Base-by-base conservation (phyloP, 345 rosid species). In the Raphanus raphanistrum region DNA sequence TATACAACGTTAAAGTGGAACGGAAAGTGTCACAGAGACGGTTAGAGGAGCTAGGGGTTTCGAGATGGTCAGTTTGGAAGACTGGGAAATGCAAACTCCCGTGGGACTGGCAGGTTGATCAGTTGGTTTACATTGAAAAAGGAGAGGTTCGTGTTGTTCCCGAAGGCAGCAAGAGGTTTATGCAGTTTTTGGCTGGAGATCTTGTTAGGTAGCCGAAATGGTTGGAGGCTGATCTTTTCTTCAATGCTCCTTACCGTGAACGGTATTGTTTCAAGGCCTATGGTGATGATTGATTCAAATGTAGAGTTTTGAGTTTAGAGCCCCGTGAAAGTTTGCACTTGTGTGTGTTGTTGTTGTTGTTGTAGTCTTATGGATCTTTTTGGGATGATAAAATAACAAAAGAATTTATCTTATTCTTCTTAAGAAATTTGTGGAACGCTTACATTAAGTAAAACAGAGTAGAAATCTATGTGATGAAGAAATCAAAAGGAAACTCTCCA, bases 101-200 rank as follows among this genome's bases (percentile, higher is more conserved):
- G 0, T 90, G 97, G 94, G 97, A 92, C 74, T 94, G 97, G 98
- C 97, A 92, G 70, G 97, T 86, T 54, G 97, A 94, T 75, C 98
- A 90, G 87, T 69, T 92, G 77, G 98, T 94, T 66, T 94, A 92
- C 81, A 86, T 94, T 0, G 97, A 94, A 85, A 97, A 94, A 87
- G 98, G 97, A 6, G 98, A 94, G 76, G 98, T 92, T 45, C 88
- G 93, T 43, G 97, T 94, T 7, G 97, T 90, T 27, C 97, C 98
- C 0, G 91, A 92, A 83, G 97, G 97, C 26, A 87, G 97, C 66
- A 65, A 85, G 65, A 77, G 77, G 62, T 94, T 75, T 84, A 89
- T 94, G 98, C 89, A 62, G 74, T 94, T 92, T 74, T 66, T 88
- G 55, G 95, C 97, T 0, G 97, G 98, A 4, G 97, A 94, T 80